Base-by-base conservation (phyloP, 1,284 basidiomycete genomes). In the Hypsizygus ulmarius region DNA sequence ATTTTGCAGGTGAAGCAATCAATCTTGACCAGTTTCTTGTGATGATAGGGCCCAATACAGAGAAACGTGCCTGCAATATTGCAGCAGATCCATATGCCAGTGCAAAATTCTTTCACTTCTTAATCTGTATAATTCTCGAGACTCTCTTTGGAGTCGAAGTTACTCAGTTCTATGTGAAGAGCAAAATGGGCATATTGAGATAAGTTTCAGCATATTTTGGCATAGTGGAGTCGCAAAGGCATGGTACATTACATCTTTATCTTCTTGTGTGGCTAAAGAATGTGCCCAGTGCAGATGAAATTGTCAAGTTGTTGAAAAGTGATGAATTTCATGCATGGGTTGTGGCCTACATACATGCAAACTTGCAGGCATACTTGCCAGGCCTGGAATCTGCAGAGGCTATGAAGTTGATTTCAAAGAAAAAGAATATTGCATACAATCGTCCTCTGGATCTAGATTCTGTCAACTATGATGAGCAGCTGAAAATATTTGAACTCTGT, bases 1-100 rank as follows among this genome's bases (percentile, higher is more conserved):
- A 74, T 0, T 60, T 77, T 25, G 64, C 63, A 0, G 70, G 75
- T 0, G 61, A 64, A 39, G 47, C 71, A 0, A 72, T 75, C n/a
- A 59, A 73, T 44, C 34, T 75, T 30, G 68, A 75, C 45, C 7
- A 49, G 0, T 71, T 76, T 39, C 32, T 50, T 0, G 15, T 50
- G 5, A 54, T 49, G 1, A 25, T 45, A 0, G 68, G 66, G 0
- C 72, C 67, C 0, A 58, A 62, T 34, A 57, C 51, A 5, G 39
- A 56, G 0, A 10, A 59, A 39, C 55, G 60, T 0, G 60, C 62
- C 2, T 3, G 45, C 1, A 72, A 65, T 21, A 63, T 74, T 0
- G 63, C 69, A 0, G 11, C 25, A 0, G 68, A 77, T 56, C 68
- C 69, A 3, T 75, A 58, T 50, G 70, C 69, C 0, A 62, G 69